phyloP scores from a whole-genome alignment of 805 yeast species.

The Blastobotrys muscicola region DNA sequence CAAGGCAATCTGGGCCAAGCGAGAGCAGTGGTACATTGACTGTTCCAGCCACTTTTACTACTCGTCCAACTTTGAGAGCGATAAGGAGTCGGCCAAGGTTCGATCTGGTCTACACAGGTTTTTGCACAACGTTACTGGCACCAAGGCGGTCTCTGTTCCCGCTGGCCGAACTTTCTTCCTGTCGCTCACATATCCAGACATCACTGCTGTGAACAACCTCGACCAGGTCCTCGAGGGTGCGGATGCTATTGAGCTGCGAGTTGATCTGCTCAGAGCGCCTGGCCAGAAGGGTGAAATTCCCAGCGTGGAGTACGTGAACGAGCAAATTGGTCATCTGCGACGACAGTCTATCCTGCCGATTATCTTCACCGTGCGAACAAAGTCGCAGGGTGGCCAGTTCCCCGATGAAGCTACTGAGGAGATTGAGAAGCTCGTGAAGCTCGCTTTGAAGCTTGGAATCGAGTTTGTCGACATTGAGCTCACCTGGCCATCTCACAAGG shows the following conservation, averaged over 20 bases:
- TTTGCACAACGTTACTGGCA: conserved; percentile 55
- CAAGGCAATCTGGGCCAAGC: conserved; percentile 70
- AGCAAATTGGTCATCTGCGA: conserved; percentile 65
- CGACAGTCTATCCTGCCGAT: conserved; percentile 60
- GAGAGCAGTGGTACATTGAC: conserved; percentile 70
- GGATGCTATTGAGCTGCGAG: conserved; percentile 76
- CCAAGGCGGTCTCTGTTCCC: conserved; percentile 32
- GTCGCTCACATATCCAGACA: conserved; percentile 60
- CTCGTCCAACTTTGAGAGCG: conserved; percentile 59
- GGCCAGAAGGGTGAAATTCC: conserved; percentile 24
- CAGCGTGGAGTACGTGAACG: conserved; percentile 45
- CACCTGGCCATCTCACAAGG: conserved; percentile 48
- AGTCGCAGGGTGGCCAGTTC: conserved; percentile 74
- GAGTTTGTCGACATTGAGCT: conserved; percentile 77
- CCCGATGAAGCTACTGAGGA: conserved; percentile 45
- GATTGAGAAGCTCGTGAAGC: conserved; percentile 41
- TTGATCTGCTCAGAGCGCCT: conserved; percentile 51
- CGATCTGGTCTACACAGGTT: conserved; percentile 50
- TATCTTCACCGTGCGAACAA: conserved; percentile 69
- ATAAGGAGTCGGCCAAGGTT: conserved; percentile 45
- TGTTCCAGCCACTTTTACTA: conserved; percentile 72
- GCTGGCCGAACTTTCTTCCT: conserved; percentile 49
- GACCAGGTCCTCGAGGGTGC: conserved; percentile 55
- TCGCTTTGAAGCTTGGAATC: conserved; percentile 71
- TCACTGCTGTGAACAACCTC: conserved; percentile 39